Evolutionary conservation across 1,284 basidiomycete genomes (phyloP), one percentile per base, ranked within the genome.

Genomic region (Melampsora occidentalis): DNA sequence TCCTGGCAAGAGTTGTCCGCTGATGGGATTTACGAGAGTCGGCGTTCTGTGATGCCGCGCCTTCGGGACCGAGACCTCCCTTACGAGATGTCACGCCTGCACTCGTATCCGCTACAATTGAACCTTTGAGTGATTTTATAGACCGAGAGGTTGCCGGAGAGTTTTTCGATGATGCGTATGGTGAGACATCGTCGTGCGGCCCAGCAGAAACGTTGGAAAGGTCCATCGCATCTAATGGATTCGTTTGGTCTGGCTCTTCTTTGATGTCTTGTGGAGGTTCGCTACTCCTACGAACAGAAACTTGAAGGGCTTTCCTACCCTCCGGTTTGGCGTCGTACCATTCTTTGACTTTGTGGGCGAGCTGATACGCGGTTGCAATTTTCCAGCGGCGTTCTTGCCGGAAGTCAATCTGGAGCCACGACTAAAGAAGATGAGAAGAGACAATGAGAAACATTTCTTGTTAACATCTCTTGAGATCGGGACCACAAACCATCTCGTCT

Each of bases 361-460:
- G 46, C 28, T 62, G 71, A 67, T 61, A 51, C 31, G 64, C 63
- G 25, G 71, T 67, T 14, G 42, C 64, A 16, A 91, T 85, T 83
- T 99, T 99, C 95, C 95, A 99, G 77, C 88, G 88, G 69, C 92
- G 86, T 82, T 99, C 97, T 83, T 99, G 94, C 9, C 91, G 89
- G 80, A 94, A 98, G 81, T 99, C 97, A 18, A 89, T 89, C 65
- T 94, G 91, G 87, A 99, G 90, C 97, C 96, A 99, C 87, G 91
- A 93, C 93, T 95, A 80, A 66, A 33, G 51, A 18, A 35, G 42
- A 42, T 18, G n/a, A 59, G 51, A 16, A 63, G 65, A 20, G 12
- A 46, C 28, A 6, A 51, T 33, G 46, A 69, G 42, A 49, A 18
- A 53, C 9, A 51, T 61, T 42, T 64, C 10, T 64, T 18, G 7